phyloP scores from a whole-genome alignment of 139 green algal species.

The Chlamydomonas schloesseri region DNA sequence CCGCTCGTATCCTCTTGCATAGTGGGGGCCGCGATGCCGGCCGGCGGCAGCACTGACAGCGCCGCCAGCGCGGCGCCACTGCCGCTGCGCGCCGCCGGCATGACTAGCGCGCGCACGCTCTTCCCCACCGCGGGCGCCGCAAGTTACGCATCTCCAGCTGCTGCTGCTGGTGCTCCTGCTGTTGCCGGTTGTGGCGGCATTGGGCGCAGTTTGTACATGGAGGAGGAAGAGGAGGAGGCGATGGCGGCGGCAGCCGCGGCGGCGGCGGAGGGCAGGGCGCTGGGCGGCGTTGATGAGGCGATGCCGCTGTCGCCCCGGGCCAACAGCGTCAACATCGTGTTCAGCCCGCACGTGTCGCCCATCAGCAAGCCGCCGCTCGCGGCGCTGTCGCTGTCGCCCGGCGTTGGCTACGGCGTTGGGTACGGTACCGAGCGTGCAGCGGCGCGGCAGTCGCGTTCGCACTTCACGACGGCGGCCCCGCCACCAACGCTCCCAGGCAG shows the following conservation, averaged over 20 bases:
- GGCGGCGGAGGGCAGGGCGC: neutral
- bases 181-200: neutral
- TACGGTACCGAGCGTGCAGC: neutral
- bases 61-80: too few relatives aligned
- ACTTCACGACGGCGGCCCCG: too few relatives aligned
- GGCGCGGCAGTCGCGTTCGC: too few relatives aligned
- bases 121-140: too few relatives aligned
- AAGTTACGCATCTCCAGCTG: too few relatives aligned
- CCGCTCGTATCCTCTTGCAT: neutral
- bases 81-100: too few relatives aligned
- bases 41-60: too few relatives aligned
- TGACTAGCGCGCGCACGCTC: too few relatives aligned
- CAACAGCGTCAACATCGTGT: slow-evolving; percentile 19
- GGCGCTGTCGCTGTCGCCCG: neutral
- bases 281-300: neutral
- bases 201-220: slow-evolving; percentile 3
- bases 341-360: neutral
- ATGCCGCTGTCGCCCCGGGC: slow-evolving; percentile 13
- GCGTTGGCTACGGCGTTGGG: neutral
- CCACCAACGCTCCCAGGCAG: neutral
- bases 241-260: neutral
- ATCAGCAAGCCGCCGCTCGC: neutral
- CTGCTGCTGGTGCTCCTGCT: too few relatives aligned
- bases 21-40: too few relatives aligned
- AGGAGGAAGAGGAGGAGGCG: slow-evolving; percentile 27